phyloP scores from a whole-genome alignment of 73 alveolate species.

The Blepharisma japonicum region DNA sequence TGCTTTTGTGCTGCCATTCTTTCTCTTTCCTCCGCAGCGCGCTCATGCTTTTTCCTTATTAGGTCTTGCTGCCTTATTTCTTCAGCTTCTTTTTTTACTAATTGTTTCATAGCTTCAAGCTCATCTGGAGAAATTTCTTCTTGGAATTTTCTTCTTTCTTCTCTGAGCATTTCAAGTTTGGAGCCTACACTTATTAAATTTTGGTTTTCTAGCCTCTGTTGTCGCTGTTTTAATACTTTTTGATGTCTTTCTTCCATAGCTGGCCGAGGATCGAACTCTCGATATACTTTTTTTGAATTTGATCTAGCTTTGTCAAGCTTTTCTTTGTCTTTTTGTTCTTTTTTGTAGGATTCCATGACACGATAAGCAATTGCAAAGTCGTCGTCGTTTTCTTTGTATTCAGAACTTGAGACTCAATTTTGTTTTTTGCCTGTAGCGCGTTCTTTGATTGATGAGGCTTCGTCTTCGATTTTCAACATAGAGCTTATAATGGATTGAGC shows the following conservation, averaged over 20 bases:
- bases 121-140: conserved; percentile 23
- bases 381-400: neutral
- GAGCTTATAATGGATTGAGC: neutral
- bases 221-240: neutral
- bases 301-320: conserved; percentile 3
- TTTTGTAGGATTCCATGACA: neutral
- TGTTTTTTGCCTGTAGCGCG: neutral
- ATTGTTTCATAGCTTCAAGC: neutral
- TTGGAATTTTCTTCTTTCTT: neutral
- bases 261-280: conserved; percentile 9
- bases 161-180: conserved; percentile 14
- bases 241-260: conserved; percentile 24
- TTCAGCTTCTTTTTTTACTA: conserved; percentile 22
- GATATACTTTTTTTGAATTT: neutral
- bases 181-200: neutral
- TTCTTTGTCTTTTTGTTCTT: conserved; percentile 8
- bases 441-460: neutral
- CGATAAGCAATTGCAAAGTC: conserved; percentile 1
- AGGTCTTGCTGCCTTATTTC: conserved; percentile 2
- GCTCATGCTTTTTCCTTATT: neutral
- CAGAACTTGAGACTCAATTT: neutral
- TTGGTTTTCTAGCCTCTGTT: neutral
- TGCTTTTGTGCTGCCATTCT: neutral
- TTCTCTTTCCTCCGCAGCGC: neutral
- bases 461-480: conserved; percentile 12